Evolutionary conservation across 208 protist genomes (phyloP), one percentile per base, ranked within the genome.

Genomic region (Leishmania aethiopica): DNA sequence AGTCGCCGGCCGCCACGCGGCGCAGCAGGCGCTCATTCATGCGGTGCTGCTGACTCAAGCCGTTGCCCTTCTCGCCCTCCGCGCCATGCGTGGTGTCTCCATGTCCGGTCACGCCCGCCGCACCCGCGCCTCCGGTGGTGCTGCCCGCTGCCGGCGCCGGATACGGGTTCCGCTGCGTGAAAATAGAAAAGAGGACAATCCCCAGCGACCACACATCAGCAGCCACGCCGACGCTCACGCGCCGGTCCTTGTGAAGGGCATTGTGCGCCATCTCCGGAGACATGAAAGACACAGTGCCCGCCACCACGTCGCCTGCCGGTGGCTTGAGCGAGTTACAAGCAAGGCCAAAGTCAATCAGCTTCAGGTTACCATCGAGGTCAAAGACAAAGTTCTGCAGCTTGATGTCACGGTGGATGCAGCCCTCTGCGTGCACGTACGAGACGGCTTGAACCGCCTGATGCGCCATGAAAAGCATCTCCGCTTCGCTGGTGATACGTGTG

Each of bases 321-420:
- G 95, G 94, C 74, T 91, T 92, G 53, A 93, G 88, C 6, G 89
- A 86, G 59, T 75, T 92, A 73, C 90, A 94, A 13, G 96, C 88
- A 3, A 98, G 89, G 8, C 96, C 96, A 89, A 98, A 98, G 86
- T 98, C 95, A 77, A 97, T 98, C 45, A 98, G 87, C 80, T 96
- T 96, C 22, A 97, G 80, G 74, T 98, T 95, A 19, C 96, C 95
- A 71, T 95, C 91, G 37, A 92, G 79, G 78, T 97, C 93, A 84
- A 98, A 97, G 3, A 98, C 92, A 83, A 94, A 96, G 88, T 98
- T 98, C 87, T 98, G 91, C 71, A 96, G 89, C 84, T 98, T 98
- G 75, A 98, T 85, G 77, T 98, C 96, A 77, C 95, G 92, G 87
- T 98, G 95, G 74, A 97, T 94, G 86, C 94, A 97, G 32, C 89